Evolutionary conservation across 345 rosid genomes (phyloP), one percentile per base, ranked within the genome.

Genomic region (Arabis alpina): DNA sequence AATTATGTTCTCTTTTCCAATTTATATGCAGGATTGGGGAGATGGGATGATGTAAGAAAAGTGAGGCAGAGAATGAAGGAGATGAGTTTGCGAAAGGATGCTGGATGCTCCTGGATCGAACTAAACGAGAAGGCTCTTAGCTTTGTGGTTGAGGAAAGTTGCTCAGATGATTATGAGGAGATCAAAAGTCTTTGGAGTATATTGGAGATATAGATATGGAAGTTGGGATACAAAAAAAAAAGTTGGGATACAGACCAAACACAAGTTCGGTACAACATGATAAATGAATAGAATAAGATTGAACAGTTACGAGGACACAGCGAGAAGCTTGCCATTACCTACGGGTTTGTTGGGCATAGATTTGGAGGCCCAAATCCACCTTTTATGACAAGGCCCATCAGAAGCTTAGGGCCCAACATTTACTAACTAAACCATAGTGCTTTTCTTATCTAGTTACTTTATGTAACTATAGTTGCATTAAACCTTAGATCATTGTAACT

Each of bases 91-190:
- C 71, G 61, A 30, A 91, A 88, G 66, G 90, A 83, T 51, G 82
- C 78, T 8, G 97, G 91, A 42, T 71, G 90, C 62, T 88, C 91
- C 57, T 88, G 91, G 93, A 82, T 85, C 39, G 92, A 91, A 77
- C 68, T 88, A 19, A 73, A 77, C 27, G 86, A 86, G 19, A 83
- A 75, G 66, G 80, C 88, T 57, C 64, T 75, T 56, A 83, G 79
- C 75, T 89, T 87, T 64, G 45, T 76, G 61, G 87, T 42, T 41
- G 77, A 82, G 52, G 87, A 86, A 40, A 52, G 56, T 69, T 73
- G 43, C 24, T 62, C 50, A 10, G 80, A 66, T 1, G 66, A 74
- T 66, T 77, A 44, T 4, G 42, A 64, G 36, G 81, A 84, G 48
- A 80, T 83, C 40, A 61, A 58, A 24, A 73, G 42, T 23, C 79